Evolutionary conservation across 1,139 yeast genomes (phyloP).

Genomic region (Yamadazyma kanchanaburiensis): DNA sequence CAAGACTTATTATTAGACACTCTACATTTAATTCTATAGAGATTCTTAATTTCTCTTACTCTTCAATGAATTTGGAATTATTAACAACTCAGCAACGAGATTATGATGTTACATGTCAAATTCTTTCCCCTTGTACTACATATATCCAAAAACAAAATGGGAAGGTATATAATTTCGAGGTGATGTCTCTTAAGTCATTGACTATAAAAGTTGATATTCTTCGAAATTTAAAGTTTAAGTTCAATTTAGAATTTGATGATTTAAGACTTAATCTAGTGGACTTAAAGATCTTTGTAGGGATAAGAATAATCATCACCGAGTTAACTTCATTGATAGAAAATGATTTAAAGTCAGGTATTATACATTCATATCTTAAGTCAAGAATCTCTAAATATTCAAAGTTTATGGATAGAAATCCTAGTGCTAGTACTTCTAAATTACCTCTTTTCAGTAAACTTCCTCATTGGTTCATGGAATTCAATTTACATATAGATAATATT

Average conservation of each 20-base stretch:
- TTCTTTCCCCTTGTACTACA: conserved; percentile 30
- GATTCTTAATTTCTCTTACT: conserved; percentile 34
- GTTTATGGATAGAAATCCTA: conserved; percentile 4
- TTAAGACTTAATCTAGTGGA: conserved; percentile 26
- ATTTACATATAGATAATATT: conserved; percentile 28
- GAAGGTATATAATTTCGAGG: conserved; percentile 12
- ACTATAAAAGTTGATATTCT: conserved; percentile 23
- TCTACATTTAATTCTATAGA: conserved; percentile 21
- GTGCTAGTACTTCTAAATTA: neutral
- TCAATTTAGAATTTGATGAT: conserved; percentile 20
- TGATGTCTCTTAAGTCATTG: conserved; percentile 20
- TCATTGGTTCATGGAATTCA: conserved; percentile 39
- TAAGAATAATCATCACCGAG: conserved; percentile 26
- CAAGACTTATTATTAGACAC: conserved; percentile 35
- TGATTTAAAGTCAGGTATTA: conserved; percentile 26
- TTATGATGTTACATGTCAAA: conserved; percentile 34
- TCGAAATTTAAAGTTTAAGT: conserved; percentile 27
- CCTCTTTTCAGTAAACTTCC: conserved; percentile 39
- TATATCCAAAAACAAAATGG: conserved; percentile 25
- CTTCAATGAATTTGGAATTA: conserved; percentile 36
- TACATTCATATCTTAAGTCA: conserved; percentile 27
- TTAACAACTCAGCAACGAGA: conserved; percentile 32
- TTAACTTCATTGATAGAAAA: conserved; percentile 23
- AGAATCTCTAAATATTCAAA: conserved; percentile 16
- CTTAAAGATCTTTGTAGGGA: conserved; percentile 30